These are phyloP conservation scores for Stachybotrys echinatus DNA, from an alignment of 2,329 filamentous ascomycete species.

Conservation along the genomic window DNA sequence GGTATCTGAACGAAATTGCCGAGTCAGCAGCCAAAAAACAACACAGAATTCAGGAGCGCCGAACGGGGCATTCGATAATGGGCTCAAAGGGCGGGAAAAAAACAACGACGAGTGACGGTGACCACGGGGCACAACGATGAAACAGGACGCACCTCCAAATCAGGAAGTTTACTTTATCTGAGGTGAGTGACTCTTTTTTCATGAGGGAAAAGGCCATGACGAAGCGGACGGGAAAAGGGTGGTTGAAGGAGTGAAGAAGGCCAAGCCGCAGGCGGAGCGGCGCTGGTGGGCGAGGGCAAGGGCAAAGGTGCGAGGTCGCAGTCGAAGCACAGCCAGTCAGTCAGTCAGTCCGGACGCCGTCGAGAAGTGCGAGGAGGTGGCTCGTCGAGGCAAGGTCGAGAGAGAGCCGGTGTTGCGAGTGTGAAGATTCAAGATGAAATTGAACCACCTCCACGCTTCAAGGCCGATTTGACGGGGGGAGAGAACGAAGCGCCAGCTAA, in stretches of 20 bases:
- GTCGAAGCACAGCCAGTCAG: no score
- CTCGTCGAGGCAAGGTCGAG: background rate
- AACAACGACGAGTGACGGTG: constrained; percentile 13
- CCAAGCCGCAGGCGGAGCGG: background rate
- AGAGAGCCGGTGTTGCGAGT: background rate
- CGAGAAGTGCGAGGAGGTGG: background rate
- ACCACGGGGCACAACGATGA: constrained; percentile 3
- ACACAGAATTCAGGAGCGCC: background rate
- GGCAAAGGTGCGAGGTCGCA: background rate
- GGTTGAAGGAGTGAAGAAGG: background rate
- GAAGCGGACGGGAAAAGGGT: constrained; percentile 7
- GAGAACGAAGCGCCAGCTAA: background rate
- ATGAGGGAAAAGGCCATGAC: constrained; percentile 25
- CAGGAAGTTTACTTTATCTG: constrained; percentile 64
- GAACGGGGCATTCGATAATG: no score
- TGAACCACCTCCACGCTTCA: background rate
- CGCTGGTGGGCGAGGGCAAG: background rate
- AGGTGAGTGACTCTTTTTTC: constrained; percentile 61
- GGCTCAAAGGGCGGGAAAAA: constrained; percentile 7
- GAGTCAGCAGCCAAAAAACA: constrained; percentile 5
- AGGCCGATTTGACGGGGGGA: background rate
- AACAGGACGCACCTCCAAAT: constrained; percentile 54
- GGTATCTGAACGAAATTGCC: constrained; percentile 37
- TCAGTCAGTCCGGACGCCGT: no score
- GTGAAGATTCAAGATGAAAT: constrained; percentile 28